Evolutionary conservation across 106 monocot species (phyloP), one percentile per base, ranked within the genome.

Genomic region (Allium fistulosum): DNA sequence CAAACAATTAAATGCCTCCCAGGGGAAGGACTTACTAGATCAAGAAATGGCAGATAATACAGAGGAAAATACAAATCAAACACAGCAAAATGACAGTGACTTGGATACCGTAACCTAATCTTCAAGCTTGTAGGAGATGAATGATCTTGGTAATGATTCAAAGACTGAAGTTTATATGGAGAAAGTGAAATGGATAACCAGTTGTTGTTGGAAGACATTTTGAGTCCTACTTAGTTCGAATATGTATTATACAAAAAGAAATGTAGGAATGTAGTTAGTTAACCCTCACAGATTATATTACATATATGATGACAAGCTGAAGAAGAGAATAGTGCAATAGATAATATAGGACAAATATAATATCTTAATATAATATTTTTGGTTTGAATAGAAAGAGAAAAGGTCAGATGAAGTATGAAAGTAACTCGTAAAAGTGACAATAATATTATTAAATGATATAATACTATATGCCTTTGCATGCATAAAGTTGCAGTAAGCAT

Each of bases 81-180:
- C n/a, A n/a, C n/a, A n/a, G n/a, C n/a, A n/a, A n/a, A n/a, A n/a
- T n/a, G 56, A 68, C 83, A 91, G 90, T 91, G 90, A 86, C 87
- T 91, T 77, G 84, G 78, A 56, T 90, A 90, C 55, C 61, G 66
- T 49, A 86, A 90, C 71, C 68, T 90, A 45, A n/a, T 86, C 64
- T 77, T 65, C 81, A 79, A 81, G 66, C 78, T 81, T 66, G 83
- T 53, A 53, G 52, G 52, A 53, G 52, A 53, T 53, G 52, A 13
- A 53, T 53, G 52, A 53, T 53, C 13, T 53, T 53, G 52, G 13
- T 53, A 53, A 53, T 9, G 52, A 53, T 53, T 0, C 1, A 53
- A 53, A 53, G 52, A 53, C 13, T 53, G 52, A 53, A 53, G 52
- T 13, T 53, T 13, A 10, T 10, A 53, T 53, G 52, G 52, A 13